Conservation (phyloP, 192 early-diverging fungal species). For the Allomyces macrogynus region DNA sequence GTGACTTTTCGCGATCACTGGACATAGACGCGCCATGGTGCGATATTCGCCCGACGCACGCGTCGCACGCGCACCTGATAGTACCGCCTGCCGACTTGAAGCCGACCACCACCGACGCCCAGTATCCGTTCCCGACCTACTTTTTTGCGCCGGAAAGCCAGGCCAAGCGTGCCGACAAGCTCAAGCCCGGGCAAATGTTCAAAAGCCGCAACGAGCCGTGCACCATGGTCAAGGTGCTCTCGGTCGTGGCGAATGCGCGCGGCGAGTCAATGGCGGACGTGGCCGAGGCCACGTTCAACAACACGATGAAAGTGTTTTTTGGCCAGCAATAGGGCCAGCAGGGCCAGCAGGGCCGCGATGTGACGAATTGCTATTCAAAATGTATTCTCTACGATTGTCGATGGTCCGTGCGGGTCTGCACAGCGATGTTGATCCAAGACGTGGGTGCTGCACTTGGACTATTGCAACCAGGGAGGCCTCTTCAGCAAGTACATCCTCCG, state of each 20-base stretch:
- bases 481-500: too few species aligned
- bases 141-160: background rate
- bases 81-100: conserved; percentile 7
- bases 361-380: too few species aligned
- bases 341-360: too few species aligned
- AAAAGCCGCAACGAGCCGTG: conserved; percentile 78
- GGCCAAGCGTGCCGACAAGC: background rate
- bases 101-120: background rate
- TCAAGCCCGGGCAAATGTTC: conserved; percentile 33
- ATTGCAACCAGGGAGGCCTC: too few species aligned
- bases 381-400: too few species aligned
- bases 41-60: conserved; percentile 71
- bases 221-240: conserved; percentile 28
- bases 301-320: background rate
- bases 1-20: conserved; percentile 1
- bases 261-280: background rate
- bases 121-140: background rate
- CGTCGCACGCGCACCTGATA: conserved; percentile 38
- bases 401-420: too few species aligned
- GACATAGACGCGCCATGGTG: conserved; percentile 69
- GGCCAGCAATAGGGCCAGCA: too few species aligned
- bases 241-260: background rate
- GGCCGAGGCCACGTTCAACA: background rate
- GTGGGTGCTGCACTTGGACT: too few species aligned
- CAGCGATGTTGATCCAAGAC: too few species aligned